Evolutionary conservation across 106 monocot species (phyloP).

Genomic region (Platanthera guangdongensis): DNA sequence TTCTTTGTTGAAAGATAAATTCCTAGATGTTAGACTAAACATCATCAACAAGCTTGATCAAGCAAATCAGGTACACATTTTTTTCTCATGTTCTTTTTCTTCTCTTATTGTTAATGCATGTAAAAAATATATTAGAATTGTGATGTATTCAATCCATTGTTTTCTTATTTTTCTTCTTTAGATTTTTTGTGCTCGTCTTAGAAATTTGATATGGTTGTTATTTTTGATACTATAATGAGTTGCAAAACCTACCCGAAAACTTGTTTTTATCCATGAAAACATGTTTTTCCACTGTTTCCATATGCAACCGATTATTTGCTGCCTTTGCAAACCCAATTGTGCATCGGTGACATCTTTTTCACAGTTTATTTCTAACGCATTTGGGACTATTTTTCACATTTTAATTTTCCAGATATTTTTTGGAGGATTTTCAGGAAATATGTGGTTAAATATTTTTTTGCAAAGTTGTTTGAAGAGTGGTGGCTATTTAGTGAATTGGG

Average conservation of each 20-base stretch:
- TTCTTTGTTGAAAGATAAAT: slow-evolving; percentile 86
- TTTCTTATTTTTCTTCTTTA: neutral
- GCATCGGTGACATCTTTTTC: neutral
- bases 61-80: slow-evolving; percentile 71
- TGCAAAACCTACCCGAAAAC: neutral
- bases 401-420: no score
- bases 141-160: neutral
- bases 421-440: no score
- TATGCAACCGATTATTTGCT: neutral
- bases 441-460: no score
- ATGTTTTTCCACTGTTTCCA: neutral
- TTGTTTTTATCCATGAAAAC: neutral
- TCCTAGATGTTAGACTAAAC: slow-evolving; percentile 91
- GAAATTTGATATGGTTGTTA: neutral
- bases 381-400: no score
- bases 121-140: neutral
- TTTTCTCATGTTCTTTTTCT: neutral
- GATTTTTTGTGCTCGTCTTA: neutral
- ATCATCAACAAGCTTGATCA: slow-evolving; percentile 98
- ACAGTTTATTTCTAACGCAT: no score
- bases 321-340: neutral
- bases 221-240: neutral
- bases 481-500: no score
- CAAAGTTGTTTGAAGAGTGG: no score
- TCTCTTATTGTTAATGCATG: neutral